Conservation (phyloP, 805 yeast genomes). For the Kluyveromyces aestuarii region DNA sequence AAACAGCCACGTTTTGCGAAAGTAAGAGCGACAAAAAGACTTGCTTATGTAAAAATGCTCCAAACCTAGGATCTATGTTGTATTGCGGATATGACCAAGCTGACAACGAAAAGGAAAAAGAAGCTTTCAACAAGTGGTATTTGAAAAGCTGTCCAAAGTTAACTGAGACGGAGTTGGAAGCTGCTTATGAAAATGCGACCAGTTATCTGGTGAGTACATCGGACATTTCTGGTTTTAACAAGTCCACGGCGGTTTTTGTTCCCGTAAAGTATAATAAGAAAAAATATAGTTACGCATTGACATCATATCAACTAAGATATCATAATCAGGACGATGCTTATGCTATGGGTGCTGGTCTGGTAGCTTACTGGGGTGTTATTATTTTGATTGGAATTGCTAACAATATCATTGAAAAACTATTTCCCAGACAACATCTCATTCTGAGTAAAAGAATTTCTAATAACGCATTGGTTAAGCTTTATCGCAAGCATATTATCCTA, state of each 20-base stretch:
- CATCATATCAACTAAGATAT: constrained; percentile 1
- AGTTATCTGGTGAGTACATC: constrained; percentile 18
- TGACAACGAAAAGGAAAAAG: constrained; percentile 2
- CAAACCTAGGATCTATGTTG: constrained; percentile 22
- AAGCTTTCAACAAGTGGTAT: constrained; percentile 12
- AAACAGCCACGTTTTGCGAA: constrained; percentile 1
- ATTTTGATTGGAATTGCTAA: constrained; percentile 30
- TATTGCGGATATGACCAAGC: constrained; percentile 16
- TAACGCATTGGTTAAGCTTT: background rate
- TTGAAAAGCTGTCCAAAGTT: constrained; percentile 22
- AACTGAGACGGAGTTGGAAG: constrained; percentile 14
- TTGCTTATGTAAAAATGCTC: constrained; percentile 17
- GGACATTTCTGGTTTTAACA: constrained; percentile 26
- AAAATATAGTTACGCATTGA: background rate
- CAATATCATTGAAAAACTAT: constrained; percentile 29
- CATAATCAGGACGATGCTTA: constrained; percentile 31
- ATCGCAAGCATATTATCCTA: background rate
- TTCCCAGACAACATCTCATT: constrained; percentile 22
- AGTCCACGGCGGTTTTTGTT: constrained; percentile 16
- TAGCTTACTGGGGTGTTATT: constrained; percentile 40
- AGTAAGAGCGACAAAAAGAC: background rate
- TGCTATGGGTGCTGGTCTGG: constrained; percentile 33
- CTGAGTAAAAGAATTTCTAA: background rate
- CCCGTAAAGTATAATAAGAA: constrained; percentile 4
- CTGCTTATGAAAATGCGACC: constrained; percentile 21